Base-by-base conservation (phyloP, 2,329 filamentous ascomycete species). In the Arthroderma sp. region DNA sequence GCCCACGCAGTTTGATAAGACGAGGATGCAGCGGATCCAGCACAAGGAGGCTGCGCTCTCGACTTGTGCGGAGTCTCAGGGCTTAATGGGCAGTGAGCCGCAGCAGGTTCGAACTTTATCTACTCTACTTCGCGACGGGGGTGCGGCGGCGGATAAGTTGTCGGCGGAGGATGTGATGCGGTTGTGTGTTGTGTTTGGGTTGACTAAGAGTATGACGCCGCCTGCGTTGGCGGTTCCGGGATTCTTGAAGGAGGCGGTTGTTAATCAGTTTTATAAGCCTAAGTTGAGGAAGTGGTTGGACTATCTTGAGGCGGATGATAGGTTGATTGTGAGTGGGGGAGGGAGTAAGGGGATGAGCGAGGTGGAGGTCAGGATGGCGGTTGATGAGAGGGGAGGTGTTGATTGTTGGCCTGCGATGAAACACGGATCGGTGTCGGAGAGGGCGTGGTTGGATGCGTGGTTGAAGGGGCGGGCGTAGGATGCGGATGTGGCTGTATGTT, bases 261-360 rank as follows among this genome's bases (percentile, higher is more conserved):
- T 57, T 10, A 47, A 52, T 3, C 36, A 49, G 46, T 28, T 83
- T 53, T 70, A 86, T 60, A 61, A 67, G 46, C 61, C 67, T 43
- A 70, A 71, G 50, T 65, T 86, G 36, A 53, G 55, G 42, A 64
- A 66, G 53, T 69, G 74, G 50, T 64, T 85, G 52, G 64, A 70
- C 36, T 85, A 83, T 57, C 59, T 95, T 49, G 71, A 72, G 38
- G 64, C 71, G 33, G 88, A 95, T 63, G 85, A 93, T 62, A 63
- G 57, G 50, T 66, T 89, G 59, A 73, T 95, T 40, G 55, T 71
- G 11, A 65, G 70, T 33, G 74, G 76, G 39, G 83, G 83, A 1
- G 83, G 80, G 0, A 71, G 75, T 4, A 51, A 57, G 3, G 72
- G 64, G 22, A 65, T 93, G 53, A 72, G 73, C 50, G 63, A 63